Percentiles rank a stretch among this genome's conserved stretches.
Evolutionary conservation across 2,329 filamentous ascomycete species (phyloP).

Genomic region (Periconia sp.): DNA sequence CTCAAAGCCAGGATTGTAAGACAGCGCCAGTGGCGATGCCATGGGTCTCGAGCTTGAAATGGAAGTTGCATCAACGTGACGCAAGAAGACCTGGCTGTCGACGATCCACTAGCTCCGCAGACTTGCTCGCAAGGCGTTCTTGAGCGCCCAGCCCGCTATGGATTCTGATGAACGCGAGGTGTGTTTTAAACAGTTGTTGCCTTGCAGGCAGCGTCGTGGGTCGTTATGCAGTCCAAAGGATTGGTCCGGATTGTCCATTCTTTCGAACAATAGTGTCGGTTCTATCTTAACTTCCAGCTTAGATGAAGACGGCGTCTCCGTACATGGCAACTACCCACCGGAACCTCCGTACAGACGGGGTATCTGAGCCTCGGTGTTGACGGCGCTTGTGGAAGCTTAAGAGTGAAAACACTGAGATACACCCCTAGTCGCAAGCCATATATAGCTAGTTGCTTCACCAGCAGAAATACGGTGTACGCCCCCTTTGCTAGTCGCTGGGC

Average conservation of each 20-base stretch:
- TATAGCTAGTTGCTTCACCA: too few relatives aligned
- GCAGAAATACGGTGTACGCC: too few relatives aligned
- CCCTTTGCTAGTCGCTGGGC: too few relatives aligned
- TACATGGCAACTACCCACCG: constrained; percentile 1
- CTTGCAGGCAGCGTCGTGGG: not conserved
- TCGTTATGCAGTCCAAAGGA: not conserved
- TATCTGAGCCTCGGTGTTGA: constrained; percentile 1
- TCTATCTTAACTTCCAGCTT: not conserved
- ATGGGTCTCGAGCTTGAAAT: not conserved
- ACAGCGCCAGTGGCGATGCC: not conserved
- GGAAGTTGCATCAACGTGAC: not conserved
- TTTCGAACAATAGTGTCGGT: too few relatives aligned
- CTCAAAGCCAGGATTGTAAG: too few relatives aligned
- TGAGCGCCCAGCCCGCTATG: not conserved
- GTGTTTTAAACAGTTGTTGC: not conserved
- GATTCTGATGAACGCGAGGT: not conserved
- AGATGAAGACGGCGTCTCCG: constrained; percentile 1
- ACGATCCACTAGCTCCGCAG: not conserved
- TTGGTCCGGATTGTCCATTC: constrained; percentile 3
- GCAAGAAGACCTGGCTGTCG: constrained; percentile 1
- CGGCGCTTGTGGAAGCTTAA: not conserved
- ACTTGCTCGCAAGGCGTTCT: constrained; percentile 1
- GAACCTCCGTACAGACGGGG: not conserved
- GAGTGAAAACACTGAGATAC: not conserved
- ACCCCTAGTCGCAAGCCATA: not conserved